phyloP scores from a whole-genome alignment of 805 yeast genomes.

The Ogataea chonburiensis region DNA sequence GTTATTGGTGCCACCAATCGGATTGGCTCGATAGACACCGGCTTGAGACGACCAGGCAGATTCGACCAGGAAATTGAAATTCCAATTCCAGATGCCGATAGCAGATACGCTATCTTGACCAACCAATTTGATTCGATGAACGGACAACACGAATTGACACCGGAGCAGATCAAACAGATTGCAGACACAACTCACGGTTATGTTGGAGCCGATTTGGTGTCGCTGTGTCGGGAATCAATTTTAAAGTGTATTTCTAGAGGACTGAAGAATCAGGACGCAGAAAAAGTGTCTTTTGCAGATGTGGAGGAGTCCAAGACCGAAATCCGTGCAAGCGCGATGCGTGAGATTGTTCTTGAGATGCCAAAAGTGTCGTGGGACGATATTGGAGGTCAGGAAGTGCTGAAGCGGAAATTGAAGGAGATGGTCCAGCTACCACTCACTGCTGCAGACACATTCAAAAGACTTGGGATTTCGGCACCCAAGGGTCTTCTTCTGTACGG shows the following conservation, averaged over 20 bases:
- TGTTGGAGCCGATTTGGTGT: conserved; percentile 94
- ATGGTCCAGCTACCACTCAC: conserved; percentile 90
- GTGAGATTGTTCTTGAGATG: conserved; percentile 90
- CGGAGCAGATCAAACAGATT: conserved; percentile 55
- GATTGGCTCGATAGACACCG: conserved; percentile 87
- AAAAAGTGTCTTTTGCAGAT: conserved; percentile 54
- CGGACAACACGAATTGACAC: conserved; percentile 45
- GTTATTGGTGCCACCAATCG: conserved; percentile 93
- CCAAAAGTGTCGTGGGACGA: conserved; percentile 93
- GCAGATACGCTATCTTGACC: conserved; percentile 68
- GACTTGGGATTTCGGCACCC: conserved; percentile 85
- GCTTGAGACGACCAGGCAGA: conserved; percentile 86
- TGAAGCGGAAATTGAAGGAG: conserved; percentile 79
- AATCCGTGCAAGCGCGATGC: conserved; percentile 95
- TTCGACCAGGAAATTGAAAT: conserved; percentile 91
- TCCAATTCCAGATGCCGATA: conserved; percentile 87
- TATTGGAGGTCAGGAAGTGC: conserved; percentile 89
- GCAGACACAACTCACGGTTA: conserved; percentile 91
- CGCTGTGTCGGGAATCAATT: conserved; percentile 84
- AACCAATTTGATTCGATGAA: conserved; percentile 60
- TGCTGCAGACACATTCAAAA: conserved; percentile 71
- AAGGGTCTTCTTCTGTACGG: conserved; percentile 92
- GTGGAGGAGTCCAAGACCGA: conserved; percentile 71
- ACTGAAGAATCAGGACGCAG: conserved; percentile 31
- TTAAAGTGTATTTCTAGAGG: conserved; percentile 76